Evolutionary conservation across 768 basidiomycete genomes (phyloP), one percentile per base, ranked within the genome.

Genomic region (Psilocybe cyanescens): DNA sequence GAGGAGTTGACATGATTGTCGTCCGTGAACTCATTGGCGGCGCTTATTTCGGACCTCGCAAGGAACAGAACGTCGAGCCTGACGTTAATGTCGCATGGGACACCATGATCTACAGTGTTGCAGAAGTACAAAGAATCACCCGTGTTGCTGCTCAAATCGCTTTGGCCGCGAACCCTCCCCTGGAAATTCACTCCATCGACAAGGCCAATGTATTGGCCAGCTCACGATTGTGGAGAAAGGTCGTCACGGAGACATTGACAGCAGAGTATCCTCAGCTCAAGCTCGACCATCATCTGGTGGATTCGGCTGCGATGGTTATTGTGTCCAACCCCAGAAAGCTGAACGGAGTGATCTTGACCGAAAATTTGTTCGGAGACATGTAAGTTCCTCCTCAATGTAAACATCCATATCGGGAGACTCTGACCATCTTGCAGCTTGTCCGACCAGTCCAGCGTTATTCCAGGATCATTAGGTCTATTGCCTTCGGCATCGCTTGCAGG

Each of bases 181-280:
- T 97, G 50, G 83, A 87, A 19, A 89, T 99, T 60, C 93, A 94
- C 76, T 97, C 95, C 0, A 82, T 99, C 74, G 97, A 99, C 82
- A 99, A 99, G 78, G 97, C 97, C 57, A 99, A 99, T 76, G 97
- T 99, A 19, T 87, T 99, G 58, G 97, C 97, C 24, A 92, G 87
- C 71, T 97, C 94, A 37, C 81, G 97, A 52, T 79, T 99, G 45
- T 99, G 97, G 97, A 81, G 97, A 60, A 95, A 89, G 74, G 91
- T 94, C 19, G 97, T 97, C 57, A 90, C 86, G 2, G 94, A 97
- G 71, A 88, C 91, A 1, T 75, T 97, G 67, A 76, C 83, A 52
- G 84, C 84, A 33, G 97, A 99, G 74, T 98, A 91, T 76, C 95
- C 97, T 5, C 88, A 94, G 70, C 75, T 99, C 39, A 83, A 85